Evolutionary conservation across 805 yeast genomes (phyloP).

Genomic region (Candida methanosorbosa): DNA sequence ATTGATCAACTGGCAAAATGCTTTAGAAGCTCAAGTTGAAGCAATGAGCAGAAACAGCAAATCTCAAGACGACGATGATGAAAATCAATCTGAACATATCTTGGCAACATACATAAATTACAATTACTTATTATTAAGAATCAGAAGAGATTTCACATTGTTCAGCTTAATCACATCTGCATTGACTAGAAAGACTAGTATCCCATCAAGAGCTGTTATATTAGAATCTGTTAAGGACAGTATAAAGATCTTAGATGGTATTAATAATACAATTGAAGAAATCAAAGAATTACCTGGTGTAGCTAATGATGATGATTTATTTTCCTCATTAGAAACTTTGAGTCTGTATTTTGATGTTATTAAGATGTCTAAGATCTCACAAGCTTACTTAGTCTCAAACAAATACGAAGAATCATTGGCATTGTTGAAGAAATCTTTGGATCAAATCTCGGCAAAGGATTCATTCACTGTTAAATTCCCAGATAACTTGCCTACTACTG

Average conservation of each 20-base stretch:
- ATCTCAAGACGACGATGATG: constrained; percentile 40
- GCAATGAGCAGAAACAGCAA: constrained; percentile 38
- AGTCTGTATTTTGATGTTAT: constrained; percentile 35
- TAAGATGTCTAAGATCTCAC: constrained; percentile 36
- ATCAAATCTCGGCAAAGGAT: constrained; percentile 5
- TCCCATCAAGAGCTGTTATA: constrained; percentile 14
- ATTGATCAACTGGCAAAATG: constrained; percentile 60
- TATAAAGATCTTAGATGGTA: constrained; percentile 39
- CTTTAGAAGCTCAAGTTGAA: constrained; percentile 48
- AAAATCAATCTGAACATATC: constrained; percentile 65
- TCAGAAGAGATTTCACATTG: constrained; percentile 60
- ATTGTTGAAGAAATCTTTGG: constrained; percentile 26
- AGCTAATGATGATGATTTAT: constrained; percentile 68
- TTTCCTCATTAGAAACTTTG: constrained; percentile 43
- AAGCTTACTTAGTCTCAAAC: constrained; percentile 31
- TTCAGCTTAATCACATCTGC: constrained; percentile 23
- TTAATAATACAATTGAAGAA: constrained; percentile 45
- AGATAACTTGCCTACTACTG: constrained; percentile 31
- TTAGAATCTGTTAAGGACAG: constrained; percentile 31
- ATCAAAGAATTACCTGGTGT: constrained; percentile 87
- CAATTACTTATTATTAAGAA: constrained; percentile 52
- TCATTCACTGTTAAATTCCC: constrained; percentile 25
- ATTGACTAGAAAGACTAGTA: constrained; percentile 9
- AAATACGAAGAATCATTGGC: constrained; percentile 40
- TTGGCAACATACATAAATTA: constrained; percentile 69